Evolutionary conservation across 768 basidiomycete genomes (phyloP).

Genomic region (Phaeotremella fagi): DNA sequence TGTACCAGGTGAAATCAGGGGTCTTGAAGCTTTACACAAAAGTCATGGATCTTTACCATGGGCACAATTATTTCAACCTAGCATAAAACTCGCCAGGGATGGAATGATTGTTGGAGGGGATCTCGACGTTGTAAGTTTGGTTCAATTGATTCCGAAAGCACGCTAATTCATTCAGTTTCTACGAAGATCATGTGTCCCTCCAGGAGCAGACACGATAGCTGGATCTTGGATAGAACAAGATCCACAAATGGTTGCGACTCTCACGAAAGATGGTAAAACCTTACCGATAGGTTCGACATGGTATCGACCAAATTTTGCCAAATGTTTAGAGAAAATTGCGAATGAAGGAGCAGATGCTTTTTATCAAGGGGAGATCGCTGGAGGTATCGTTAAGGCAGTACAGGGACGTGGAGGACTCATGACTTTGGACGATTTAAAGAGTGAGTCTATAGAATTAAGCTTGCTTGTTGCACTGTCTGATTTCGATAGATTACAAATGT

Average conservation of each 20-base stretch:
- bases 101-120: conserved; percentile 57
- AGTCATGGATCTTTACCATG: conserved; percentile 74
- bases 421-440: conserved; percentile 58
- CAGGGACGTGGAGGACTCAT: conserved; percentile 71
- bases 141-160: background rate
- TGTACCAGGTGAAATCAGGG: conserved; percentile 82
- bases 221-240: conserved; percentile 25
- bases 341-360: conserved; percentile 71
- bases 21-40: conserved; percentile 73
- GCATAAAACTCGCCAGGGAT: conserved; percentile 59
- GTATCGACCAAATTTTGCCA: conserved; percentile 55
- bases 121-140: conserved; percentile 19
- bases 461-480: background rate
- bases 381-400: conserved; percentile 68
- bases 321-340: conserved; percentile 68
- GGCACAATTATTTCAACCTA: conserved; percentile 68
- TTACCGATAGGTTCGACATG: conserved; percentile 12
- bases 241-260: conserved; percentile 9
- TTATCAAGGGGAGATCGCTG: conserved; percentile 76
- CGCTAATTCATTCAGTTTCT: conserved; percentile 15
- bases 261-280: conserved; percentile 23
- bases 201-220: conserved; percentile 7
- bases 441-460: conserved; percentile 24
- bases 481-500: conserved; percentile 60
- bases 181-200: conserved; percentile 10